Conservation (phyloP, 1,284 basidiomycete genomes). For the Papiliotrema nemorosa region DNA sequence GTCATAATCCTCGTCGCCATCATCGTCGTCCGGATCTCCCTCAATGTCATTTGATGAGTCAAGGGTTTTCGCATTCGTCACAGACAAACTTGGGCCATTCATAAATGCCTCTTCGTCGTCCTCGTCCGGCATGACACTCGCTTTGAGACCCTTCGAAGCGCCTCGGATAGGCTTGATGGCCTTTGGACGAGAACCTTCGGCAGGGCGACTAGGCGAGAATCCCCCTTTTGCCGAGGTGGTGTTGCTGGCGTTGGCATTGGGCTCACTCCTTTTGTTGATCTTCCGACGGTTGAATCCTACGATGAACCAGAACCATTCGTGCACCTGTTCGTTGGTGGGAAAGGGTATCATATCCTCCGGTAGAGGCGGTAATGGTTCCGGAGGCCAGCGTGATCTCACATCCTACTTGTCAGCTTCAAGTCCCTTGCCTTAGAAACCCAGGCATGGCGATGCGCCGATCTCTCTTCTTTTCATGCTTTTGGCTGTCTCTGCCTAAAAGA, state of each 20-base stretch:
- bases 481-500: neutral
- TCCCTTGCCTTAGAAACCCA: too few species aligned
- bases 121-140: conserved; percentile 13
- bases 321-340: conserved; percentile 1
- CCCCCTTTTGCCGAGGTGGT: neutral
- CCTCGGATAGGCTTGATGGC: neutral
- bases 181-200: neutral
- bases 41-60: too few species aligned
- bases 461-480: too few species aligned
- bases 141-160: neutral
- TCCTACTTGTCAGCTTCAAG: neutral
- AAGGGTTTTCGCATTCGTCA: too few species aligned
- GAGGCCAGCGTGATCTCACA: conserved; percentile 13
- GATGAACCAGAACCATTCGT: conserved; percentile 14
- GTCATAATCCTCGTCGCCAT: too few species aligned
- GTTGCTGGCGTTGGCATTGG: neutral
- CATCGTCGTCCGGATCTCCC: too few species aligned
- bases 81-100: conserved; percentile 1
- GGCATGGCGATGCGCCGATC: too few species aligned
- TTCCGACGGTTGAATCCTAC: conserved; percentile 9
- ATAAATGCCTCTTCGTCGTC: conserved; percentile 17
- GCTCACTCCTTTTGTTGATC: neutral
- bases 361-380: conserved; percentile 12
- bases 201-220: neutral
- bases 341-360: conserved; percentile 12